Base-by-base conservation (phyloP, 805 yeast genomes). In the Candida cerambycidarum region DNA sequence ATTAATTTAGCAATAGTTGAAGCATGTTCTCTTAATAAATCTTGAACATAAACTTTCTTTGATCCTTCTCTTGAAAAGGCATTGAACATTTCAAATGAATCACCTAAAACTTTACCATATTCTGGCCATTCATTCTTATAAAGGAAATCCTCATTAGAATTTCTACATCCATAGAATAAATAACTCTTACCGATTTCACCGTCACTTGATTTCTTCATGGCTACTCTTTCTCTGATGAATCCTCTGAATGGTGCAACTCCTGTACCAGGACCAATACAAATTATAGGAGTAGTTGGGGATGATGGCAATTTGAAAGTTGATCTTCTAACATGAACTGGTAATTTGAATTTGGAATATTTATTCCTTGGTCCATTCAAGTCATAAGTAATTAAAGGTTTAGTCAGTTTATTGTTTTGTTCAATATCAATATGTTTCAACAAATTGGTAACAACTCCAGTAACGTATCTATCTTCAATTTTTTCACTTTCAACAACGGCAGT, bases 181-280 rank as follows among this genome's bases (percentile, higher is more conserved):
- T 89, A 40, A 39, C 83, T 77, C 51, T 83, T 79, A 43, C 97
- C 98, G 36, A 87, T 67, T 9, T 53, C 56, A 10, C 48, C 47
- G 33, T 53, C 53, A 48, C 53, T 55, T 9, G 54, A 56, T 28
- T 57, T 52, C 71, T 77, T 41, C 63, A 63, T 44, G 64, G 79
- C 51, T n/a, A 82, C 85, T 57, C 90, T 83, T 61, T 92, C 99
- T 69, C 95, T 82, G 28, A 92, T 66, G 53, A 92, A 92, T 3
- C 96, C 99, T 70, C 99, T 83, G 73, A 93, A 88, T 48, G 99
- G 99, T 8, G 99, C 98, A 39, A 92, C 92, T 63, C 99, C 99
- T 3, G 99, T 93, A 51, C 99, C 99, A 35, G 99, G 98, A 21
- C 99, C 99, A 57, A 92, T 77, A 85, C 90, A 79, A 55, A 92